These are phyloP conservation scores for Psophocarpus tetragonolobus DNA, from an alignment of 306 rosid species.

Conservation along the genomic window DNA sequence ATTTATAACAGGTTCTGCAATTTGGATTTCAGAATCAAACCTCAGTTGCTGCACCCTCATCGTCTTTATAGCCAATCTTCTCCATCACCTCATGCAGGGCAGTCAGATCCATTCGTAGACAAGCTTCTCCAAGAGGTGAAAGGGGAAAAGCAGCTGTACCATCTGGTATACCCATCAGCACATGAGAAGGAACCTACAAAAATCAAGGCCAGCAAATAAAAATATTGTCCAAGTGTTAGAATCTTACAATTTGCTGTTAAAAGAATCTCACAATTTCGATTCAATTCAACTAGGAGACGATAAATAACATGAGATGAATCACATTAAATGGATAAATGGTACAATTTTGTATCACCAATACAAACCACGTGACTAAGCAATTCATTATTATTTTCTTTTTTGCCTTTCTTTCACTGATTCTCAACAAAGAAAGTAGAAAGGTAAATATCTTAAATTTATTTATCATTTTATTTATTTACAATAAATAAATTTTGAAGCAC, in stretches of 20 bases:
- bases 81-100: constrained; percentile 88
- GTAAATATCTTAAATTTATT: not conserved
- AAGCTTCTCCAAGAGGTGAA: constrained; percentile 87
- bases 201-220: constrained; percentile 35
- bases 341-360: not conserved
- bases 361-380: not conserved
- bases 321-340: not conserved
- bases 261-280: not conserved
- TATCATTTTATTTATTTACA: not conserved
- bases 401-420: not conserved
- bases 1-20: not conserved
- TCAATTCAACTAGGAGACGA: not conserved
- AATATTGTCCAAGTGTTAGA: constrained; percentile 19
- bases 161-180: constrained; percentile 82
- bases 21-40: constrained; percentile 50
- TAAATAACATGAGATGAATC: not conserved
- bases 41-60: constrained; percentile 95
- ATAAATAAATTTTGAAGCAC: not conserved
- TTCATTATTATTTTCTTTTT: not conserved
- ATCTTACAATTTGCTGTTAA: not conserved
- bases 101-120: constrained; percentile 81
- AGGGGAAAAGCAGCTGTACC: constrained; percentile 57
- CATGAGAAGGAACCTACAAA: constrained; percentile 87
- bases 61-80: constrained; percentile 85
- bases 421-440: not conserved